Evolutionary conservation across 139 green algal genomes (phyloP).

Genomic region (Tetradesmus lagerheimii): DNA sequence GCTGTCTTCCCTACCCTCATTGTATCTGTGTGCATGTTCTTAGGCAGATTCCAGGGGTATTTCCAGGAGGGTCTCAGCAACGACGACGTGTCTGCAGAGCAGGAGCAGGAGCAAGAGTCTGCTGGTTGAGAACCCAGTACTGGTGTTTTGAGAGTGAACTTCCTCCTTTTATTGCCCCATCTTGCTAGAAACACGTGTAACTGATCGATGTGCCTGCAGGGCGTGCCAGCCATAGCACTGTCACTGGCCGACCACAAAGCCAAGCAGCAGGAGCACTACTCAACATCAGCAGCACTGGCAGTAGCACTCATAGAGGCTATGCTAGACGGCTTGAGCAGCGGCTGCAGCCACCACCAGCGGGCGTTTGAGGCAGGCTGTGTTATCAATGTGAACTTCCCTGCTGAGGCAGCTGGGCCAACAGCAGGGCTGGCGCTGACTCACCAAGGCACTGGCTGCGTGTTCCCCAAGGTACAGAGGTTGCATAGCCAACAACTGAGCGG

Average conservation of each 20-base stretch:
- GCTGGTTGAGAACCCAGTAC: no score
- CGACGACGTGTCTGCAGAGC: no score
- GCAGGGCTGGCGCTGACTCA: conserved; percentile 49
- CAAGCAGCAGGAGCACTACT: conserved; percentile 67
- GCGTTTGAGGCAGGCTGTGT: not conserved
- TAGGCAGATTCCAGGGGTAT: no score
- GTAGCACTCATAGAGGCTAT: conserved; percentile 12
- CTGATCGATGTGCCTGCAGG: conserved; percentile 55
- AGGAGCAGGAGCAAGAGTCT: no score
- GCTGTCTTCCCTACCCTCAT: no score
- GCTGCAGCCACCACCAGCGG: not conserved
- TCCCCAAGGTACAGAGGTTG: conserved; percentile 39
- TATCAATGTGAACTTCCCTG: conserved; percentile 2
- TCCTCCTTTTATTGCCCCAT: no score
- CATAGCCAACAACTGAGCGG: no score
- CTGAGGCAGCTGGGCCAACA: not conserved
- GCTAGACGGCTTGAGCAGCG: not conserved
- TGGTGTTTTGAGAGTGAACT: no score
- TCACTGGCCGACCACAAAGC: conserved; percentile 78
- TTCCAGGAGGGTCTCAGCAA: no score
- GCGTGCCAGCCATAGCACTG: conserved; percentile 72
- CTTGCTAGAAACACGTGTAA: no score
- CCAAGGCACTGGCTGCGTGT: conserved; percentile 65
- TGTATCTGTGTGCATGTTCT: no score
- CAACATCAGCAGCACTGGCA: conserved; percentile 42